Evolutionary conservation across 805 yeast genomes (phyloP).

Genomic region (Metschnikowia arizonensis): DNA sequence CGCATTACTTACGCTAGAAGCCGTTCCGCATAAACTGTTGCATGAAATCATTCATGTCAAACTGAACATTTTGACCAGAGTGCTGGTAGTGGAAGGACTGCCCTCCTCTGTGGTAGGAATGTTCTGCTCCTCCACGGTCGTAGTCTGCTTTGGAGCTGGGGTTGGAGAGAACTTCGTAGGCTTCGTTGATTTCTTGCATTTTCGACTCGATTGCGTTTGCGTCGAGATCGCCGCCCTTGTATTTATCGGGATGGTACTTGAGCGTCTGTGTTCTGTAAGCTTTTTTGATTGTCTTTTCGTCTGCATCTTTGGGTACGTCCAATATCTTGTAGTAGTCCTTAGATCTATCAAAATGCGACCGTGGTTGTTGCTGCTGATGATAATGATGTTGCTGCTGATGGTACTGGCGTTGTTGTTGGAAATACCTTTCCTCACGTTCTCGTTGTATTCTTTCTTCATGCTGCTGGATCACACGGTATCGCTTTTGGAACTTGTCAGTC

Average conservation of each 20-base stretch:
- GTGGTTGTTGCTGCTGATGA: constrained; percentile 28
- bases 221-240: constrained; percentile 59
- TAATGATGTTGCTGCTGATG: constrained; percentile 45
- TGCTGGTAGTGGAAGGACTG: constrained; percentile 8
- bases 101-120: constrained; percentile 10
- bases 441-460: constrained; percentile 20
- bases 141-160: constrained; percentile 60
- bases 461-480: constrained; percentile 32
- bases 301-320: constrained; percentile 64
- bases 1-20: not conserved
- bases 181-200: constrained; percentile 91
- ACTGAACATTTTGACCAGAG: constrained; percentile 7
- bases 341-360: constrained; percentile 33
- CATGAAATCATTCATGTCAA: constrained; percentile 17
- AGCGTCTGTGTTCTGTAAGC: constrained; percentile 77
- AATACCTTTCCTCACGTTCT: constrained; percentile 24
- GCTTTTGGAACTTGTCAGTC: constrained; percentile 36
- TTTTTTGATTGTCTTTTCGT: constrained; percentile 66
- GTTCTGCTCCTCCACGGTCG: constrained; percentile 46
- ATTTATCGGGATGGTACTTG: constrained; percentile 90
- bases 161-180: constrained; percentile 79
- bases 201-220: constrained; percentile 69
- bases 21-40: constrained; percentile 14
- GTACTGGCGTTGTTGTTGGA: constrained; percentile 32
- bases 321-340: constrained; percentile 79